phyloP scores from a whole-genome alignment of 768 basidiomycete species.

The Chlorophyllum brunneum region DNA sequence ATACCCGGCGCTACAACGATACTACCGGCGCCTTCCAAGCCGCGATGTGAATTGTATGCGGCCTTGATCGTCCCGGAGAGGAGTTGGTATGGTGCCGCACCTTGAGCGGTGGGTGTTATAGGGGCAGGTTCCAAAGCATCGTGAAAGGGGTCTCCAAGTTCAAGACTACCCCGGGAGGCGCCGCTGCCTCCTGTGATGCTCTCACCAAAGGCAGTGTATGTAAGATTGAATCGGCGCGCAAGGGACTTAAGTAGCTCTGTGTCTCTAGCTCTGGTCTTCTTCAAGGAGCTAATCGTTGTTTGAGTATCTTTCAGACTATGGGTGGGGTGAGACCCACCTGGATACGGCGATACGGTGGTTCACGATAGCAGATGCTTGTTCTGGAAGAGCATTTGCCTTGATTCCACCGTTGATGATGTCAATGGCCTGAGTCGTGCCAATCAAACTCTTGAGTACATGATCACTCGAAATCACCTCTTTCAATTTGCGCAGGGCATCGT shows the following conservation, averaged over 20 bases:
- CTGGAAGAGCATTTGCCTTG: slow-evolving; percentile 79
- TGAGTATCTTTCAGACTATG: not conserved
- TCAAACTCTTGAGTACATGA: slow-evolving; percentile 37
- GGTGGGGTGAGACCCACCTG: slow-evolving; percentile 35
- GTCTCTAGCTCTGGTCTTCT: slow-evolving; percentile 36
- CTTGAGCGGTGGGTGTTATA: slow-evolving; percentile 50
- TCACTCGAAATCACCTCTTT: slow-evolving; percentile 43
- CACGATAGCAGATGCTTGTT: slow-evolving; percentile 62
- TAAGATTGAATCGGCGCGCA: slow-evolving; percentile 51
- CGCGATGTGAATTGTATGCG: slow-evolving; percentile 48
- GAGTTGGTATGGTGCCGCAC: slow-evolving; percentile 43
- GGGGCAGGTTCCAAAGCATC: slow-evolving; percentile 65
- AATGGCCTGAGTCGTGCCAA: slow-evolving; percentile 75
- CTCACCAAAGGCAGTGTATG: slow-evolving; percentile 54
- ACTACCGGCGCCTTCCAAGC: slow-evolving; percentile 26
- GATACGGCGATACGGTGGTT: slow-evolving; percentile 69
- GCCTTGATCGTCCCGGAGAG: slow-evolving; percentile 66
- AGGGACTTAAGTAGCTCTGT: slow-evolving; percentile 40
- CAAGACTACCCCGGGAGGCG: slow-evolving; percentile 41
- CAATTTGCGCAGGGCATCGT: slow-evolving; percentile 48
- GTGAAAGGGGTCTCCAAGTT: slow-evolving; percentile 45
- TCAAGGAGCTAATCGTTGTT: slow-evolving; percentile 30
- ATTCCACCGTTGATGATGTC: slow-evolving; percentile 67
- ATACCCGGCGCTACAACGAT: slow-evolving; percentile 51
- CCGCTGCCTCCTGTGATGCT: slow-evolving; percentile 29